phyloP scores from a whole-genome alignment of 2,329 filamentous ascomycete genomes.

The Colletotrichum paranaense region DNA sequence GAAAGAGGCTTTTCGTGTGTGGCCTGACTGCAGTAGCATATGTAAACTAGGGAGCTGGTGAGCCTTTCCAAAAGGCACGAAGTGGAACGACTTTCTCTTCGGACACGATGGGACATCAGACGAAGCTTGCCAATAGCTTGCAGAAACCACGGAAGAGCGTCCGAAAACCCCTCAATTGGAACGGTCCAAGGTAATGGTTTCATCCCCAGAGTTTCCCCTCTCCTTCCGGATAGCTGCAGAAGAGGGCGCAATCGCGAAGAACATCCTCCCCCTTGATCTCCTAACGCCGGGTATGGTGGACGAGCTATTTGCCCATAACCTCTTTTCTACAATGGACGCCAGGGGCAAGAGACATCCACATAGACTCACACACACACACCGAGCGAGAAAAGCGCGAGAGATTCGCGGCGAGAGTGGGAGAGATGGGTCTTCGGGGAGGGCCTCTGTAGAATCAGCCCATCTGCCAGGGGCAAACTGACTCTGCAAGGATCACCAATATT shows the following conservation, averaged over 20 bases:
- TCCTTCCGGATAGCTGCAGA: not conserved
- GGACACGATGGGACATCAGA: constrained; percentile 1
- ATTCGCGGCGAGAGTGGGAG: no score
- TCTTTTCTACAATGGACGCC: not conserved
- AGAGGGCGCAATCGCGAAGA: not conserved
- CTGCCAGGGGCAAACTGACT: constrained; percentile 21
- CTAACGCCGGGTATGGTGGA: not conserved
- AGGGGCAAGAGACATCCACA: not conserved
- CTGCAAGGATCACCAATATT: constrained; percentile 34
- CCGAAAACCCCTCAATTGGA: not conserved
- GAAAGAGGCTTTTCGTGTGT: not conserved
- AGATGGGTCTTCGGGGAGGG: not conserved
- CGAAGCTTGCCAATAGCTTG: constrained; percentile 3
- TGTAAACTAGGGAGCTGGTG: not conserved
- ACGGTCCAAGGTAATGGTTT: not conserved
- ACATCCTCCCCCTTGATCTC: constrained; percentile 9
- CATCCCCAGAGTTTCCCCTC: not conserved
- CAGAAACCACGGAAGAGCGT: not conserved
- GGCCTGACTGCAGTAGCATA: not conserved
- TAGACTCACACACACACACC: not conserved
- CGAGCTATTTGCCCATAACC: constrained; percentile 10
- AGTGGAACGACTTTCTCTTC: not conserved
- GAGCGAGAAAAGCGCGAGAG: not conserved
- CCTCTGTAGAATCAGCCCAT: constrained; percentile 19
- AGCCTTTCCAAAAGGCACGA: not conserved